These are phyloP conservation scores for Colletotrichum nymphaeae DNA, from an alignment of 2,329 filamentous ascomycete genomes.

Conservation along the genomic window DNA sequence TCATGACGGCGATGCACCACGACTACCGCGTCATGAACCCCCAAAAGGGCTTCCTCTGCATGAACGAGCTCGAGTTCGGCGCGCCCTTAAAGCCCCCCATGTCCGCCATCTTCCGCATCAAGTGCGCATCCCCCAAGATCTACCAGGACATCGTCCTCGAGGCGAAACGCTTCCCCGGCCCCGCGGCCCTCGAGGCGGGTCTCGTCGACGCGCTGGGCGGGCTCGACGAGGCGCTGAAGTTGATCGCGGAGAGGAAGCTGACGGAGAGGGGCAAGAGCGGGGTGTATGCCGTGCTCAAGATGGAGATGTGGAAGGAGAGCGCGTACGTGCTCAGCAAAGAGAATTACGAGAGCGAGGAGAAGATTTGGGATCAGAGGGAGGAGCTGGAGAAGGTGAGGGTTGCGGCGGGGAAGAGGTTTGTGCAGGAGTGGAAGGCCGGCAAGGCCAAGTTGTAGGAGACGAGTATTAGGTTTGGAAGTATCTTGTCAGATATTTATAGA, in stretches of 20 bases:
- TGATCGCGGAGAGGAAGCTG: constrained; percentile 71
- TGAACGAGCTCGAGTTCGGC: constrained; percentile 86
- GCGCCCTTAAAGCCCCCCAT: constrained; percentile 80
- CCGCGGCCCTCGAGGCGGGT: constrained; percentile 72
- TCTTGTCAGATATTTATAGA: not conserved
- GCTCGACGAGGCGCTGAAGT: constrained; percentile 69
- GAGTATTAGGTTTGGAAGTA: no score
- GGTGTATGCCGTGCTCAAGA: constrained; percentile 78
- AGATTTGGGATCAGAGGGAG: constrained; percentile 57
- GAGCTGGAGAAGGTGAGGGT: constrained; percentile 56
- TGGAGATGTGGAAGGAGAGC: constrained; percentile 79
- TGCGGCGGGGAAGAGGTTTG: constrained; percentile 61
- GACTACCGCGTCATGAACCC: constrained; percentile 85
- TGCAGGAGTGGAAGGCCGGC: constrained; percentile 52
- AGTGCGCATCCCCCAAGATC: constrained; percentile 62
- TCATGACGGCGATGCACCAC: constrained; percentile 85
- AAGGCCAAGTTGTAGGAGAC: constrained; percentile 49
- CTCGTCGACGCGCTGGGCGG: constrained; percentile 77
- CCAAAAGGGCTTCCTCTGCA: constrained; percentile 76
- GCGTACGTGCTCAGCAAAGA: constrained; percentile 67
- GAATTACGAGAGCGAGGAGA: constrained; percentile 61
- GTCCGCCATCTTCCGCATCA: constrained; percentile 79
- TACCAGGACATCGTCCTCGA: constrained; percentile 79
- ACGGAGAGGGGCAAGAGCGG: constrained; percentile 71
- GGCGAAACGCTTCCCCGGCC: constrained; percentile 73